Evolutionary conservation across 2,329 filamentous ascomycete species (phyloP).

Genomic region (Pseudopithomyces maydicus): DNA sequence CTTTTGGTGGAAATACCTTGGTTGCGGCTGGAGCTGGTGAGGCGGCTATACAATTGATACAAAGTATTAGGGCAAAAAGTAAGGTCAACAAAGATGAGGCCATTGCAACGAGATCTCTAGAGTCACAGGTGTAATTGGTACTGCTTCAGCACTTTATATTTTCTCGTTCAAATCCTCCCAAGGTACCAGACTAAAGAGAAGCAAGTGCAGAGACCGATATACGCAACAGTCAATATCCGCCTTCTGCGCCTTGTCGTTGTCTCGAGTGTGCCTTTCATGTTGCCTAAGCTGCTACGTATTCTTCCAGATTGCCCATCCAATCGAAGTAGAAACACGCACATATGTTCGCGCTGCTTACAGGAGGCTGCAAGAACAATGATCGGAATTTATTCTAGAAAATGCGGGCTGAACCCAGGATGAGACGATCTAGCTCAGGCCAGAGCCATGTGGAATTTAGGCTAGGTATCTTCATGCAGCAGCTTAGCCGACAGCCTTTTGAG

Average conservation of each 20-base stretch:
- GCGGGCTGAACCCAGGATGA: neutral
- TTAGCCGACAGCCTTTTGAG: neutral
- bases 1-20: slow-evolving; percentile 15
- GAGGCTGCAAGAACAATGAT: neutral
- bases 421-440: neutral
- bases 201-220: neutral
- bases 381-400: neutral
- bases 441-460: slow-evolving; percentile 6
- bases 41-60: neutral
- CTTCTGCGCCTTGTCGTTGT: neutral
- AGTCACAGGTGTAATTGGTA: neutral
- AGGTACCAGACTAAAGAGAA: neutral
- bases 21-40: slow-evolving; percentile 6
- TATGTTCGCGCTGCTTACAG: neutral
- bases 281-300: neutral
- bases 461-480: neutral
- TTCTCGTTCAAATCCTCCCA: neutral
- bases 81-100: neutral
- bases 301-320: neutral
- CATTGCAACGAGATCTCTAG: neutral
- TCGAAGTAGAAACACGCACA: neutral
- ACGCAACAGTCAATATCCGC: no score
- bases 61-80: neutral
- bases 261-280: neutral
- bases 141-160: neutral